Base-by-base conservation (phyloP, 805 yeast genomes). In the Hanseniaspora mollemarum region DNA sequence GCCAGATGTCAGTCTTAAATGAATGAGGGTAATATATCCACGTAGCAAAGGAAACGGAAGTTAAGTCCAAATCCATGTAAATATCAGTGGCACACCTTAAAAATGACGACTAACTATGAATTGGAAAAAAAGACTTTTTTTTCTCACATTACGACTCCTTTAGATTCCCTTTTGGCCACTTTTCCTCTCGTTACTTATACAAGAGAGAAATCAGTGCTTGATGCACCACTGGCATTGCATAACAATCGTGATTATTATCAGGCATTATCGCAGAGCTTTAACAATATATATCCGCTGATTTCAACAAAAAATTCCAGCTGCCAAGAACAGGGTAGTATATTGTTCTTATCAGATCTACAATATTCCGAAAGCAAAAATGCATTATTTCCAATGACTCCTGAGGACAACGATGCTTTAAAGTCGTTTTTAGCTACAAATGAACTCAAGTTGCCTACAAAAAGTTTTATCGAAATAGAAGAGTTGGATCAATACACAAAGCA, bases 321-420 rank as follows among this genome's bases (percentile, higher is more conserved):
- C 21, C 21, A 37, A 6, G 28, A 19, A 22, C 10, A 37, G 9
- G 4, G 9, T 6, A 19, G 36, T 13, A 44, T 38, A 2, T 13
- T 44, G 6, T 35, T 44, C 13, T 4, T 44, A 4, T 25, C 49
- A 13, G 22, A 29, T 15, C 21, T 44, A 22, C 25, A 36, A 2
- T 29, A 9, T 6, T 35, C 41, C 4, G 5, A 4, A 10, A 35
- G 15, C 4, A 13, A 6, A 25, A 19, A n/a, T n/a, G 25, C 4
- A 18, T 44, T 35, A 21, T 12, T 21, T 7, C 35, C 49, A 12
- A 21, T 25, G 10, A 35, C 49, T 13, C 49, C 49, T 25, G 49
- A 44, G 19, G 49, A 44, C 12, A 44, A 24, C 7, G 10, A 35
- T 13, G 31, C 49, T 12, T 16, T 44, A 12, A 16, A 31, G 1